These are phyloP conservation scores for Microsporum audouinii DNA, from an alignment of 2,329 filamentous ascomycete species.

Conservation along the genomic window DNA sequence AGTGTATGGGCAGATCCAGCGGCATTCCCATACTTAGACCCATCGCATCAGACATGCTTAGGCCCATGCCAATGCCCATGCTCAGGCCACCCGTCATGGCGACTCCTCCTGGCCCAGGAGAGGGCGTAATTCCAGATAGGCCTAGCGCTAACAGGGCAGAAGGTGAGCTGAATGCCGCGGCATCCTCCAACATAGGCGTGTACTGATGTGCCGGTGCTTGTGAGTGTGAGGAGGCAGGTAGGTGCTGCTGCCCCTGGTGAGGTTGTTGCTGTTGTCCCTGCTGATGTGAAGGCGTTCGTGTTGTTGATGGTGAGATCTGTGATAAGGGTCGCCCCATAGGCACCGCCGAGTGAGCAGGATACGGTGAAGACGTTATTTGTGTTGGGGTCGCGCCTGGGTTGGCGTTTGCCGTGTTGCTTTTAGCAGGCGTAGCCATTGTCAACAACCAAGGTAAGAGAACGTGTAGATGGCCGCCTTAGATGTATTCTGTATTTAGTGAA, in stretches of 20 bases:
- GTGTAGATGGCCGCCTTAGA: neutral
- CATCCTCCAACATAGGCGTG: conserved; percentile 26
- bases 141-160: conserved; percentile 36
- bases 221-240: conserved; percentile 35
- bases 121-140: conserved; percentile 32
- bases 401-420: conserved; percentile 26
- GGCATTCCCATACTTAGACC: conserved; percentile 30
- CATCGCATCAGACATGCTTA: conserved; percentile 32
- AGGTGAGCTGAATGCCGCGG: conserved; percentile 35
- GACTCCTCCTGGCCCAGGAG: conserved; percentile 25
- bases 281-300: conserved; percentile 33
- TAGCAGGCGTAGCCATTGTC: conserved; percentile 33
- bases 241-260: conserved; percentile 30
- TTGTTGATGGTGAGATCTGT: conserved; percentile 36
- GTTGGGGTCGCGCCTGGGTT: conserved; percentile 35
- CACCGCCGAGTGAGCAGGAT: conserved; percentile 30
- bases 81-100: conserved; percentile 26
- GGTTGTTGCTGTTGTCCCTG: conserved; percentile 20
- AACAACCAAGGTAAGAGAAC: neutral
- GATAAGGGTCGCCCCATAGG: conserved; percentile 31
- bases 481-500: neutral
- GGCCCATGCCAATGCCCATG: conserved; percentile 31
- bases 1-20: conserved; percentile 20
- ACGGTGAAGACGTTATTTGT: conserved; percentile 31
- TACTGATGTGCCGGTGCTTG: conserved; percentile 20